Conservation (phyloP, 1,139 yeast species). For the Lodderomyces margitis region DNA sequence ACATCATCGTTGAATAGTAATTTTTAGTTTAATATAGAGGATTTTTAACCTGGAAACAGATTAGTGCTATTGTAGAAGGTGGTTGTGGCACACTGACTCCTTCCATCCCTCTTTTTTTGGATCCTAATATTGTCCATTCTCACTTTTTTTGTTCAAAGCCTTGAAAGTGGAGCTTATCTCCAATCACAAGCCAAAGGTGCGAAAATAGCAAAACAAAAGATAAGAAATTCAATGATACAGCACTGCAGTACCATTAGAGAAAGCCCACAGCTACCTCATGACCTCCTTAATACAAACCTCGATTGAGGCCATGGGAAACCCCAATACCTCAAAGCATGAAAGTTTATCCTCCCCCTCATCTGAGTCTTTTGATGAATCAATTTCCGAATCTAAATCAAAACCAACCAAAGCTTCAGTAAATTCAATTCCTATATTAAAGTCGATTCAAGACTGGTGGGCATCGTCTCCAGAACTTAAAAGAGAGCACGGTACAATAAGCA, state of each 20-base stretch:
- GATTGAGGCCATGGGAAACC: constrained; percentile 18
- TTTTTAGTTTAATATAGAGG: background rate
- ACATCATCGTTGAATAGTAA: background rate
- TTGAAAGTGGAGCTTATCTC: too few species aligned
- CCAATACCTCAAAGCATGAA: constrained; percentile 5
- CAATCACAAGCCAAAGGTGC: background rate
- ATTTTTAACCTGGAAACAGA: background rate
- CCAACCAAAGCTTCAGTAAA: constrained; percentile 5
- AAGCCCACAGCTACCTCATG: constrained; percentile 12
- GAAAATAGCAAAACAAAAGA: constrained; percentile 1
- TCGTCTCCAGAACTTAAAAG: constrained; percentile 8
- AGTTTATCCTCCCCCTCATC: constrained; percentile 8
- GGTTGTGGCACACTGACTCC: too few species aligned
- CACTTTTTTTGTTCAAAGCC: too few species aligned
- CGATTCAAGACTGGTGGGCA: constrained; percentile 43
- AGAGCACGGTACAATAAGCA: constrained; percentile 1
- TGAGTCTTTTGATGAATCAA: constrained; percentile 1
- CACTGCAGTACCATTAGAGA: too few species aligned
- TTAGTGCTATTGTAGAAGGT: too few species aligned
- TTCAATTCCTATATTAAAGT: constrained; percentile 29
- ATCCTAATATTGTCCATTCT: too few species aligned
- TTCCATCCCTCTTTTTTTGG: too few species aligned
- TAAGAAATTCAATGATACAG: too few species aligned
- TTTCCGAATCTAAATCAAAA: background rate
- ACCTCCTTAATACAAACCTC: constrained; percentile 18